Percentiles rank a stretch among this genome's conserved stretches.
Evolutionary conservation across 805 yeast genomes (phyloP).

Genomic region (Yarrowia sp.): DNA sequence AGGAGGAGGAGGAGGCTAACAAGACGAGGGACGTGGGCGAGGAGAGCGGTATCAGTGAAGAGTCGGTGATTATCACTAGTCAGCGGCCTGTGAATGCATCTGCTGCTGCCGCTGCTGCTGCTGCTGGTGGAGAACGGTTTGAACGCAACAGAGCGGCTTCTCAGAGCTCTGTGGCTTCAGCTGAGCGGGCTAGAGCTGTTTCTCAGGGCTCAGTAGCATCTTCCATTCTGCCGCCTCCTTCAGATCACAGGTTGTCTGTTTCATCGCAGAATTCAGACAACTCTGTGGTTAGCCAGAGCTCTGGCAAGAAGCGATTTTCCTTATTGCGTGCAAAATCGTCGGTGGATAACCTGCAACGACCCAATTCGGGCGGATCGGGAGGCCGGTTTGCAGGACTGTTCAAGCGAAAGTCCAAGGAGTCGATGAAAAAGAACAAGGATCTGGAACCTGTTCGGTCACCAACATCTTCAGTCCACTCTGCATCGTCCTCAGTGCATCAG

Average conservation of each 20-base stretch:
- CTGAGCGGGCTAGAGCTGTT: not conserved
- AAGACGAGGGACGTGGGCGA: not conserved
- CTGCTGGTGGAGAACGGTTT: not conserved
- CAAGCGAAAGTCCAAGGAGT: constrained; percentile 21
- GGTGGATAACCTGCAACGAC: constrained; percentile 9
- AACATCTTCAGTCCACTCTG: constrained; percentile 12
- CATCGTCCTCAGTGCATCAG: not conserved
- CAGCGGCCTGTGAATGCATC: constrained; percentile 11
- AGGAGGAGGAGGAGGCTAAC: not conserved
- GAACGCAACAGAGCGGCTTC: not conserved
- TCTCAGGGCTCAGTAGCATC: constrained; percentile 17
- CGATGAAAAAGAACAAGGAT: constrained; percentile 4
- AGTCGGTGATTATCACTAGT: constrained; percentile 13
- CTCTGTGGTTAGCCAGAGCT: not conserved
- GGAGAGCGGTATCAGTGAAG: constrained; percentile 1
- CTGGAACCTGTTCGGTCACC: not conserved
- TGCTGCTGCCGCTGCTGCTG: not conserved
- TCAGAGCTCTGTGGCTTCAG: constrained; percentile 3
- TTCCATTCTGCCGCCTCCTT: not conserved
- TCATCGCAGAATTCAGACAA: constrained; percentile 16
- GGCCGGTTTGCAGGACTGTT: constrained; percentile 14
- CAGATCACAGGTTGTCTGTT: not conserved
- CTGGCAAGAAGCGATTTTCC: constrained; percentile 8
- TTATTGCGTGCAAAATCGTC: constrained; percentile 18
- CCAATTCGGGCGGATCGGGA: not conserved